Conservation (phyloP, 371 early-diverging fungal genomes). For the Mortierella sp. region DNA sequence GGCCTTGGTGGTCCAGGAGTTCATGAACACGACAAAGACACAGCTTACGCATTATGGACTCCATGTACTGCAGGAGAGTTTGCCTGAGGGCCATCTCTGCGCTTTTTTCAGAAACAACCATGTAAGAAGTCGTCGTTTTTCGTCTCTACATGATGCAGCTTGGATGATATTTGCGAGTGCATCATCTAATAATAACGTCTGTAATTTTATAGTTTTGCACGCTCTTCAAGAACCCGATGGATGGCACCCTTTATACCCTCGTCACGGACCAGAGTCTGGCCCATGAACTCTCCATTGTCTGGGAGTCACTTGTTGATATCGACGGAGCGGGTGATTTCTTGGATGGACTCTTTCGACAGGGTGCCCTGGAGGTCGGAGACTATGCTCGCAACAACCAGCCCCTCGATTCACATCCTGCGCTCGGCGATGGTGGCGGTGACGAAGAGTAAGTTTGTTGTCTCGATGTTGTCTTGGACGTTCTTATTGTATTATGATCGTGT, state of each 20-base stretch:
- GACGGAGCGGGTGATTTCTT: constrained; percentile 75
- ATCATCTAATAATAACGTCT: neutral
- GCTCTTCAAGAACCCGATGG: constrained; percentile 76
- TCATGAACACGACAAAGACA: constrained; percentile 82
- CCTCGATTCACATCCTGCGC: constrained; percentile 25
- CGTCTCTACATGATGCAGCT: neutral
- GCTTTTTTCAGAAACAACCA: constrained; percentile 96
- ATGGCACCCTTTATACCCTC: constrained; percentile 78
- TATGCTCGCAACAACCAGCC: constrained; percentile 56
- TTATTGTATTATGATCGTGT: too few relatives aligned
- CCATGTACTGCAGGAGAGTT: constrained; percentile 68
- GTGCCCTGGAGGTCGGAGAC: constrained; percentile 57
- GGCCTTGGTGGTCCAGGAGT: constrained; percentile 72
- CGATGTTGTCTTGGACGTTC: neutral
- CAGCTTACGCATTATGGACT: constrained; percentile 91
- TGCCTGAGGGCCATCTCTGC: constrained; percentile 74
- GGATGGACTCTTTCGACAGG: constrained; percentile 69
- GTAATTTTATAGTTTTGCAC: constrained; percentile 78
- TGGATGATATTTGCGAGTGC: neutral
- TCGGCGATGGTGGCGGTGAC: constrained; percentile 39
- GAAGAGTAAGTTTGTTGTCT: constrained; percentile 45
- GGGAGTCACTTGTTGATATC: constrained; percentile 84
- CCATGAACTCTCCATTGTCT: constrained; percentile 73
- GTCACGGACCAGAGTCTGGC: constrained; percentile 92
- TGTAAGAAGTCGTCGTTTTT: constrained; percentile 55